Percentiles rank a stretch among this genome's conserved stretches.
phyloP scores from a whole-genome alignment of 768 basidiomycete genomes.

The Lentinula lateritia region DNA sequence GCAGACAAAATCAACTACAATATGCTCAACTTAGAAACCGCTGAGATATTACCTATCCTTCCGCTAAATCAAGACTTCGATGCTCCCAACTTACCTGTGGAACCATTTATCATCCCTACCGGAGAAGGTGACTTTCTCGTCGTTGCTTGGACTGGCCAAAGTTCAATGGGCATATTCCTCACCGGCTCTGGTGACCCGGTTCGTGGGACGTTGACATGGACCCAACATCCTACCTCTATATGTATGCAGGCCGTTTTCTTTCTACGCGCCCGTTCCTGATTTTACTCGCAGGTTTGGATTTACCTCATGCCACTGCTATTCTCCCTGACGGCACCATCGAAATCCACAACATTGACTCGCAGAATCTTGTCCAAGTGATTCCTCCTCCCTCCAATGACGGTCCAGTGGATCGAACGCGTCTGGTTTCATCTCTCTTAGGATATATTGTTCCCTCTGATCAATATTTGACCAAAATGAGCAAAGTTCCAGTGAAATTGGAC shows the following conservation, averaged over 20 bases:
- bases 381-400: conserved; percentile 15
- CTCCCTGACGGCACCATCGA: conserved; percentile 76
- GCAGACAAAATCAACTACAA: conserved; percentile 72
- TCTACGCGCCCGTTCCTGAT: neutral
- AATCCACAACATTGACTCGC: conserved; percentile 76
- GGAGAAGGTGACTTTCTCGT: conserved; percentile 78
- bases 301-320: conserved; percentile 74
- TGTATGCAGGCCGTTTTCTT: conserved; percentile 43
- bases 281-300: conserved; percentile 58
- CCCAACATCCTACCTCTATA: conserved; percentile 66
- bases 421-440: conserved; percentile 36
- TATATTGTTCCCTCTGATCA: conserved; percentile 48
- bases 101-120: conserved; percentile 13
- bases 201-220: conserved; percentile 85
- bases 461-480: conserved; percentile 40
- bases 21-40: conserved; percentile 71
- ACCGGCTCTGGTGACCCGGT: conserved; percentile 83
- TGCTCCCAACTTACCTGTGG: conserved; percentile 13
- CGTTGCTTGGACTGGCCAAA: conserved; percentile 76
- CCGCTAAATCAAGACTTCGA: conserved; percentile 70
- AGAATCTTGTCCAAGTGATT: conserved; percentile 66
- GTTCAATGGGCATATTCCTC: conserved; percentile 83
- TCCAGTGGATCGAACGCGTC: conserved; percentile 6
- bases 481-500: conserved; percentile 28
- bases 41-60: conserved; percentile 65